A percentile compares a stretch with the other conserved stretches of the same genome.
These are phyloP conservation scores for Schwanniomyces vanrijiae DNA, from an alignment of 805 yeast species.

Conservation along the genomic window DNA sequence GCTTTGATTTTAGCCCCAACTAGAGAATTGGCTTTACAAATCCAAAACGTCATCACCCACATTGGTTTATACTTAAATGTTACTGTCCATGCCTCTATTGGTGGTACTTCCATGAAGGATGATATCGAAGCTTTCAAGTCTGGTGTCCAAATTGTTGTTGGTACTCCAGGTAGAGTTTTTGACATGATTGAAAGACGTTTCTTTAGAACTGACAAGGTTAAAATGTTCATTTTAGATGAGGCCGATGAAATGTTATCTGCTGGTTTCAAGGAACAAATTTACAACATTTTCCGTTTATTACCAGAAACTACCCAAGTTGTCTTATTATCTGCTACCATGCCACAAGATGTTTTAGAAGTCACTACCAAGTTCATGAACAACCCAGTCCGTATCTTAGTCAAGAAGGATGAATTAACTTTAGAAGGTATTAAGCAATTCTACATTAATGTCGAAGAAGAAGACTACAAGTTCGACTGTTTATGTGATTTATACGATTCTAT, in stretches of 20 bases:
- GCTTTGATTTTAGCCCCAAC: slow-evolving; percentile 96
- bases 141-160: slow-evolving; percentile 92
- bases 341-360: slow-evolving; percentile 85
- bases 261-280: slow-evolving; percentile 95
- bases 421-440: slow-evolving; percentile 95
- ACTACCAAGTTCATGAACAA: slow-evolving; percentile 92
- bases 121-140: slow-evolving; percentile 81
- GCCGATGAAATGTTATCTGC: slow-evolving; percentile 95
- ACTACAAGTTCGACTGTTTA: slow-evolving; percentile 90
- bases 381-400: slow-evolving; percentile 91
- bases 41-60: slow-evolving; percentile 87
- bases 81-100: slow-evolving; percentile 94
- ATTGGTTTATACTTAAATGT: slow-evolving; percentile 89
- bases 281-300: slow-evolving; percentile 85
- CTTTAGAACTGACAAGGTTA: slow-evolving; percentile 78
- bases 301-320: slow-evolving; percentile 93
- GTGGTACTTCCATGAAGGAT: slow-evolving; percentile 89
- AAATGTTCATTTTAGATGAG: slow-evolving; percentile 95
- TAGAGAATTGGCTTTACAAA: slow-evolving; percentile 95
- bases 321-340: slow-evolving; percentile 92
- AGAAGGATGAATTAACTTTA: slow-evolving; percentile 91
- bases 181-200: slow-evolving; percentile 93
- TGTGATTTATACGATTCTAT: slow-evolving; percentile 94
- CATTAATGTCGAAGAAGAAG: slow-evolving; percentile 89
- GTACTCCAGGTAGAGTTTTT: slow-evolving; percentile 97